Base-by-base conservation (phyloP, 2,329 filamentous ascomycete species). In the Alternaria rosae region DNA sequence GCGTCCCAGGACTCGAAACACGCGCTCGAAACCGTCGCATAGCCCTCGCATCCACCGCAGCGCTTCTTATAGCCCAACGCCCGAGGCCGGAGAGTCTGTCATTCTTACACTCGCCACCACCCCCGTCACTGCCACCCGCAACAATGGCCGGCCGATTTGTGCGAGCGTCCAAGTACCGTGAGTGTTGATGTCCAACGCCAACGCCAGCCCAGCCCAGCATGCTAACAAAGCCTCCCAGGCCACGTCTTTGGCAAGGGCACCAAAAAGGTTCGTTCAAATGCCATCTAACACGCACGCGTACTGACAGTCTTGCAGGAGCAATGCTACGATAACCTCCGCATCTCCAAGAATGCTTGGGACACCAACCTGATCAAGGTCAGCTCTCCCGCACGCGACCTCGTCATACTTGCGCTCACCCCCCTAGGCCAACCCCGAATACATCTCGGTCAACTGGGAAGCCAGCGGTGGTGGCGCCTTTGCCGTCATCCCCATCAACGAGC, bases 291-390 rank as follows among this genome's bases (percentile, higher is more conserved):
- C 25, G 10, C 10, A 28, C 26, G 20, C 12, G 17, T 53, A 64
- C 69, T 74, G 53, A 77, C 61, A 41, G 9, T 13, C 0, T 1
- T 17, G 8, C 61, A 89, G 88, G 95, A 99, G 81, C 92, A 92
- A 87, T 97, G 94, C 86, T 99, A 98, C 84, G 95, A 99, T 82
- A 98, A 98, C 82, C 85, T 99, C 72, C 92, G 93, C 79, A 93
- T 99, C 82, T 97, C 93, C 77, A 92, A 91, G 82, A 99, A 99
- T 89, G 95, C 95, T 58, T 99, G 95, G 95, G 95, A 99, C 82
- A 97, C 94, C 76, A 99, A 99, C 84, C 85, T 99, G 77, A 88
- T 98, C 83, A 98, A 98, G 91, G 93, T 96, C 81, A 80, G 86
- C 78, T 54, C 64, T 48, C 53, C 61, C 54, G 63, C 68, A 72